Percentiles rank a stretch among this genome's conserved stretches.
Evolutionary conservation across 1,284 basidiomycete species (phyloP).

Genomic region (Sutorius eximius): DNA sequence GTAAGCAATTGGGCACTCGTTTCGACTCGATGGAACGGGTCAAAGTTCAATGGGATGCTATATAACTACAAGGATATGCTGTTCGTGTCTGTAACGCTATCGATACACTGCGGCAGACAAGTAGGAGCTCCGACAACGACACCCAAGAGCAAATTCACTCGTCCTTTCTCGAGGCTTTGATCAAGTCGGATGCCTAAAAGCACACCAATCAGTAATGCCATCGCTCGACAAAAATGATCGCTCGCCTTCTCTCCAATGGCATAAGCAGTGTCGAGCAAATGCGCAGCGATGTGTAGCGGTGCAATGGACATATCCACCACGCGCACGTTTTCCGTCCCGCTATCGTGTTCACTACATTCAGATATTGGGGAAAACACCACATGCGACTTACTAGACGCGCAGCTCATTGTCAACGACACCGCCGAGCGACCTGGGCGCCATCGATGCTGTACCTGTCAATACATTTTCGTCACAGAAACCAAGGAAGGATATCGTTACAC

Average conservation of each 20-base stretch:
- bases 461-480: background rate
- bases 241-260: slow-evolving; percentile 23
- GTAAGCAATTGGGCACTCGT: background rate
- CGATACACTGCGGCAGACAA: background rate
- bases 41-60: background rate
- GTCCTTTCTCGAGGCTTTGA: slow-evolving; percentile 2
- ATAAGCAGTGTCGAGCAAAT: slow-evolving; percentile 21
- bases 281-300: slow-evolving; percentile 16
- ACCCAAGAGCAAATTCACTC: background rate
- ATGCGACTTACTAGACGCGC: slow-evolving; percentile 17
- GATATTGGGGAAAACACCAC: background rate
- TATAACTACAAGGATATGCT: background rate
- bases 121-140: background rate
- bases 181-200: slow-evolving; percentile 15
- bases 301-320: slow-evolving; percentile 20
- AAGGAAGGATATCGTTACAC: background rate
- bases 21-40: background rate
- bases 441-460: slow-evolving; percentile 14
- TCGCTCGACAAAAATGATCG: background rate
- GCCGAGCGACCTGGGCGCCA: slow-evolving; percentile 17
- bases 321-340: slow-evolving; percentile 21
- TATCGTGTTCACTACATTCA: background rate
- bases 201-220: background rate
- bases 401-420: slow-evolving; percentile 21
- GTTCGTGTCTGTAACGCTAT: background rate